Evolutionary conservation across 2,329 filamentous ascomycete genomes (phyloP), one percentile per base, ranked within the genome.

Genomic region (Aspergillus cejpii): DNA sequence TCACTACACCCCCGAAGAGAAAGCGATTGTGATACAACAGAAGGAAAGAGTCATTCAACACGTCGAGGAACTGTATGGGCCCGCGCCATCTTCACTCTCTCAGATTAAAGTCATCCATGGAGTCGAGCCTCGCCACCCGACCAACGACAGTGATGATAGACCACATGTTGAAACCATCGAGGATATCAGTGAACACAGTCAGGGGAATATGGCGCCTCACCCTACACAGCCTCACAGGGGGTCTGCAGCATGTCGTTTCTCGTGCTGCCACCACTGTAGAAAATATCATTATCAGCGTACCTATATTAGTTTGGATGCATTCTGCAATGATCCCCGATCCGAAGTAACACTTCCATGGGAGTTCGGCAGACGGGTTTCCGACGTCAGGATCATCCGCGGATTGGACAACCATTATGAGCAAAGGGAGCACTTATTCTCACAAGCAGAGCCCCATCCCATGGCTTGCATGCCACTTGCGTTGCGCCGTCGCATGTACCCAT

Each of bases 1-100:
- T 1, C 57, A 67, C 14, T 76, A 75, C 58, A 70, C 62, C 3
- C 45, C 59, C 2, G 64, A 67, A 14, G 66, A 76, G 48, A 59
- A 70, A 38, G 57, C 66, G 41, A 63, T 55, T 6, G 51, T 76
- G 39, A 60, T 68, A 28, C 52, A 60, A 39, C 72, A 75, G 57
- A 73, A 71, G 48, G 39, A 52, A 29, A 49, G 45, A 31, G 64
- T 60, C 15, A 47, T 54, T 48, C 47, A 50, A 47, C 54, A 51
- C 27, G 56, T 57, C 39, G 56, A 56, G 15, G 54, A 47, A 12
- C 55, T 49, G 10, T 54, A 20, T 34, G 34, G 14, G 2, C 31
- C 37, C 4, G 19, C 21, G 12, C 21, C 21, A 19, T 14, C 45
- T 14, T 12, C 40, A 2, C 11, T 37, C 10, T 31, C 40, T 26